A percentile compares a stretch with the other conserved stretches of the same genome.
phyloP scores from a whole-genome alignment of 2,329 filamentous ascomycete species.

The Bipolaris zeicola region DNA sequence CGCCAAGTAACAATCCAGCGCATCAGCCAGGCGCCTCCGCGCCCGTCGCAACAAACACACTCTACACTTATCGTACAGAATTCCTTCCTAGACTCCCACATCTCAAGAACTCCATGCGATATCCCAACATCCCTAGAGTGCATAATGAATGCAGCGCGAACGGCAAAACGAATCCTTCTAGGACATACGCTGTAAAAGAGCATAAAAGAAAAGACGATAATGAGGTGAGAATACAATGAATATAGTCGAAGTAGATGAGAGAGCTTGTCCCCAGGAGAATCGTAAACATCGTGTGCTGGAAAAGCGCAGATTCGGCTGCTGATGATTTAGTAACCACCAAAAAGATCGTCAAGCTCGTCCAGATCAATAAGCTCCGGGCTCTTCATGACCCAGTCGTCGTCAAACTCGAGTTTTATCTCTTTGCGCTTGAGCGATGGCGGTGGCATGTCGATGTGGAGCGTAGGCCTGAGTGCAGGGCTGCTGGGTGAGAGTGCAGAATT shows the following conservation, averaged over 20 bases:
- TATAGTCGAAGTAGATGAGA: slow-evolving; percentile 34
- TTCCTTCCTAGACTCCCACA: slow-evolving; percentile 32
- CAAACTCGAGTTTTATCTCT: slow-evolving; percentile 40
- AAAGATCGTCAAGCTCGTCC: slow-evolving; percentile 69
- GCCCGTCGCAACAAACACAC: slow-evolving; percentile 29
- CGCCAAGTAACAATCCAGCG: slow-evolving; percentile 40
- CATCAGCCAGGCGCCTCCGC: slow-evolving; percentile 28
- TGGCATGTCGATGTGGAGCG: slow-evolving; percentile 42
- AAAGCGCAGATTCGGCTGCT: slow-evolving; percentile 10
- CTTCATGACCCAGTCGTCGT: slow-evolving; percentile 52
- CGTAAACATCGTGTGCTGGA: slow-evolving; percentile 36
- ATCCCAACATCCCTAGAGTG: slow-evolving; percentile 31
- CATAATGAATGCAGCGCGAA: slow-evolving; percentile 40
- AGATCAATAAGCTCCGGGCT: slow-evolving; percentile 90
- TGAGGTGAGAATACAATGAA: slow-evolving; percentile 22
- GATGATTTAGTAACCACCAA: slow-evolving; percentile 15
- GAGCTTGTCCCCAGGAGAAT: slow-evolving; percentile 34
- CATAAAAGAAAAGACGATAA: slow-evolving; percentile 21
- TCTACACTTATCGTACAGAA: slow-evolving; percentile 39
- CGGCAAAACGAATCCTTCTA: slow-evolving; percentile 39
- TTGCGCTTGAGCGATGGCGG: slow-evolving; percentile 39
- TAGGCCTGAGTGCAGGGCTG: slow-evolving; percentile 55
- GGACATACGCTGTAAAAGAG: slow-evolving; percentile 26
- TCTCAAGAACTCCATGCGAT: slow-evolving; percentile 39
- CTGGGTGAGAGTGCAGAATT: slow-evolving; percentile 46